These are phyloP conservation scores for Orobanche coerulescens DNA, from an alignment of 257 asterid species.

Conservation along the genomic window DNA sequence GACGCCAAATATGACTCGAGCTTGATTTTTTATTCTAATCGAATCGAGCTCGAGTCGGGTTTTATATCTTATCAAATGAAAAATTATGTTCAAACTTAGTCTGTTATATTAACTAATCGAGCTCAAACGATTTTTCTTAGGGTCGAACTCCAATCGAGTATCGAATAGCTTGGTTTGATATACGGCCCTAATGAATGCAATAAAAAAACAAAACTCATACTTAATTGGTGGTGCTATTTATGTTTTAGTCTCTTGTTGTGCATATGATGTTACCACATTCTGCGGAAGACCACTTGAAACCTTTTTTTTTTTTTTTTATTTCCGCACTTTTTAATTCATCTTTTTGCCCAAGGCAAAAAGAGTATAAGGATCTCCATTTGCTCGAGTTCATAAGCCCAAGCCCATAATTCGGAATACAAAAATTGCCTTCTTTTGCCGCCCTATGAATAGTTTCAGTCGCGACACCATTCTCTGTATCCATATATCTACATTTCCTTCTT, in stretches of 20 bases:
- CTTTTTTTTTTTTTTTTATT: neutral
- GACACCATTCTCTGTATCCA: neutral
- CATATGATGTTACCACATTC: neutral
- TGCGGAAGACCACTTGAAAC: neutral
- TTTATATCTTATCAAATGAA: too few species aligned
- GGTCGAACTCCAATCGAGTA: too few species aligned
- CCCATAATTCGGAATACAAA: neutral
- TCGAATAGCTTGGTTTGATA: too few species aligned
- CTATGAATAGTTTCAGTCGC: neutral
- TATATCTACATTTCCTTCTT: neutral
- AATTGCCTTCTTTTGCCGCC: neutral
- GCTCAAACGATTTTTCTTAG: too few species aligned
- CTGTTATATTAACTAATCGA: too few species aligned
- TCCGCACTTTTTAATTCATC: too few species aligned
- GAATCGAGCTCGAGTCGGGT: too few species aligned
- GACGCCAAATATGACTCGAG: too few species aligned
- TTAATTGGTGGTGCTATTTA: neutral
- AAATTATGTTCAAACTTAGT: too few species aligned
- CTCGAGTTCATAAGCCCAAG: neutral
- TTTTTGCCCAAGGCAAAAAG: too few species aligned
- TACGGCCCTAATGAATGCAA: too few species aligned
- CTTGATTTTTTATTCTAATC: too few species aligned
- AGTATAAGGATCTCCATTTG: neutral
- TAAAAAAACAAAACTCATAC: conserved; percentile 7
- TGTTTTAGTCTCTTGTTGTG: neutral